Base-by-base conservation (phyloP, 2,329 filamentous ascomycete species). In the Furcasterigmium furcatum region DNA sequence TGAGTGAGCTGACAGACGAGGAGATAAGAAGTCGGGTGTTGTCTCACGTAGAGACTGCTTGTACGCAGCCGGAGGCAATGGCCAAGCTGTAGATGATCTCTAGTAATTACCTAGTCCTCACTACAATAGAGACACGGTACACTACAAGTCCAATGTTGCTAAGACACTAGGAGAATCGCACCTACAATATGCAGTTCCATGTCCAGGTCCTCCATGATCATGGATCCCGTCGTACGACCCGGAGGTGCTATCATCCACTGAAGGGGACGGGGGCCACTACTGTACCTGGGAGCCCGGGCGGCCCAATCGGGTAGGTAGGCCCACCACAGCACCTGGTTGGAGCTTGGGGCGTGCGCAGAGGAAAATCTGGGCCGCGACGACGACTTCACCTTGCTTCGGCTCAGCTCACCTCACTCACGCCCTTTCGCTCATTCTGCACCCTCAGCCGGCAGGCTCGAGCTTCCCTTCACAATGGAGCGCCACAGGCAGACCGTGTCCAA, bases 401-500 rank as follows among this genome's bases (percentile, higher is more conserved):
- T 7, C 24, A 7, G 7, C 24, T 27, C 24, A 19, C 39, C 24
- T 27, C 9, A 19, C 18, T 39, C 6, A 36, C 19, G 32, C 14
- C 30, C 34, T n/a, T n/a, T n/a, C 46, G 35, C 29, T 35, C 40
- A 38, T 44, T 13, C 41, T n/a, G 6, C 27, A 24, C 9, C 16
- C 12, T 38, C 20, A 18, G 13, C 30, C 20, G 29, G 21, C 29
- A 16, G n/a, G 38, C 47, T n/a, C 36, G 6, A 45, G 34, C 25
- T 21, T 38, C 16, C 38, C 44, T 19, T 34, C 43, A 53, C 25
- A n/a, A 76, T 79, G 74, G 74, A 79, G 45, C 70, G 70, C 50
- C 77, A 80, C 64, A 64, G 62, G 42, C 63, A 71, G 44, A 65
- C 73, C 43, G 73, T 80, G 43, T 58, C 64, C 47, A 63, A 66